These are phyloP conservation scores for Talaromyces liani DNA, from an alignment of 495 filamentous ascomycete species.

Conservation along the genomic window DNA sequence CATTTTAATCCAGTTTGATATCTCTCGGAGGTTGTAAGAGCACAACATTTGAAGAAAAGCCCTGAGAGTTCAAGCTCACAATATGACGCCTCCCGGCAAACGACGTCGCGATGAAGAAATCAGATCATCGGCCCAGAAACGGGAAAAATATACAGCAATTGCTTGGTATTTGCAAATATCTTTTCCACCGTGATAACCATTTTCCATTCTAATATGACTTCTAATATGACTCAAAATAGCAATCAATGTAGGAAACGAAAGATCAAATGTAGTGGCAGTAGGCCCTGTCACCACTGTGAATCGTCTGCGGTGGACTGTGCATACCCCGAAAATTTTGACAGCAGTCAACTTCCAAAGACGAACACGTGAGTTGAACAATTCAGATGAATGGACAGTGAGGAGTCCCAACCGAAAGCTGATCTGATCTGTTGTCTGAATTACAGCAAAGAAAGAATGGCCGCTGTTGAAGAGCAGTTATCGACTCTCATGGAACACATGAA, in stretches of 20 bases:
- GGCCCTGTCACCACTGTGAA: constrained; percentile 68
- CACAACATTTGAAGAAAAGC: not conserved
- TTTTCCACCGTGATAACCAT: not conserved
- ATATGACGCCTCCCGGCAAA: not conserved
- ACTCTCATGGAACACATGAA: not conserved
- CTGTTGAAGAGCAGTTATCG: not conserved
- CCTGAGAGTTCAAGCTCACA: not conserved
- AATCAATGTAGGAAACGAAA: constrained; percentile 90
- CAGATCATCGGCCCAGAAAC: not conserved
- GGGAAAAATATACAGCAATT: not conserved
- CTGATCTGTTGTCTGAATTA: not conserved
- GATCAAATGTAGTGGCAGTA: constrained; percentile 83
- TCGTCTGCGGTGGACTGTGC: constrained; percentile 16
- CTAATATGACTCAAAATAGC: constrained; percentile 14
- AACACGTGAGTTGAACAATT: not conserved
- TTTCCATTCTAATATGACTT: too few relatives aligned
- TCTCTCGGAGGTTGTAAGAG: not conserved
- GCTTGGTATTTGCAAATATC: not conserved
- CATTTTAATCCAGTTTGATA: not conserved
- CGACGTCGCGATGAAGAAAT: not conserved
- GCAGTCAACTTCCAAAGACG: not conserved
- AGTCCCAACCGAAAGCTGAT: too few relatives aligned
- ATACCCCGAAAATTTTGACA: not conserved
- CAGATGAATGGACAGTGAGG: too few relatives aligned
- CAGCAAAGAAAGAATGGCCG: not conserved